Evolutionary conservation across 2,329 filamentous ascomycete genomes (phyloP).

Genomic region (Aspergillus udagawae): DNA sequence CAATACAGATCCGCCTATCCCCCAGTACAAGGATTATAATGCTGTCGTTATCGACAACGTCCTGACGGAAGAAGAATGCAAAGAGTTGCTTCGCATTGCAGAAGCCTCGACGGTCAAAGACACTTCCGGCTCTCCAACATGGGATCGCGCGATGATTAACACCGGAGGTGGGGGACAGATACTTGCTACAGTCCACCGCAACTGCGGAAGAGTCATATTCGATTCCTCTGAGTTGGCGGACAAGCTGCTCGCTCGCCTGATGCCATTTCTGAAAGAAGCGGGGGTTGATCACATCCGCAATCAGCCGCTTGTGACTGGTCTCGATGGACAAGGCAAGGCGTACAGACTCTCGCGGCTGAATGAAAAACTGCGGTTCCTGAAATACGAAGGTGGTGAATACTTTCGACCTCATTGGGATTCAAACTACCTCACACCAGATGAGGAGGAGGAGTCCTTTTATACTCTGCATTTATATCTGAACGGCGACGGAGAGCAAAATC

Average conservation of each 20-base stretch:
- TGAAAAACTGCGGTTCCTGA: constrained; percentile 70
- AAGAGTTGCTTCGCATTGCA: constrained; percentile 50
- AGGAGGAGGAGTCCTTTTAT: constrained; percentile 48
- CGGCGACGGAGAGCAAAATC: constrained; percentile 38
- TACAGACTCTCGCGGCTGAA: constrained; percentile 53
- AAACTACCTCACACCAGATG: constrained; percentile 55
- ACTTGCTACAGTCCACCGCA: constrained; percentile 56
- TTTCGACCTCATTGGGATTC: constrained; percentile 71
- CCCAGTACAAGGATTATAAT: constrained; percentile 52
- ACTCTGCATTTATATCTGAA: constrained; percentile 57
- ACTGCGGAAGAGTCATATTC: constrained; percentile 74
- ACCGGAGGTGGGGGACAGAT: constrained; percentile 59
- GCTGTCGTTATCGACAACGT: constrained; percentile 63
- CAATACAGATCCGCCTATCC: constrained; percentile 41
- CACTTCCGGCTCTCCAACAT: constrained; percentile 36
- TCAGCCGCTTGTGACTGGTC: constrained; percentile 43
- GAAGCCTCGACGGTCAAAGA: constrained; percentile 37
- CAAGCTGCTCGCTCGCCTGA: constrained; percentile 58
- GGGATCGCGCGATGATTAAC: constrained; percentile 68
- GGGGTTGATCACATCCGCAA: constrained; percentile 37
- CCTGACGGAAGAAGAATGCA: constrained; percentile 62
- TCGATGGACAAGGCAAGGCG: constrained; percentile 38
- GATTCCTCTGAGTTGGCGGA: constrained; percentile 61
- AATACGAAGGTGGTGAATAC: constrained; percentile 67
- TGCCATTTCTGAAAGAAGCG: constrained; percentile 47